Evolutionary conservation across 208 protist species (phyloP).

Genomic region (Histomonas meleagridis): DNA sequence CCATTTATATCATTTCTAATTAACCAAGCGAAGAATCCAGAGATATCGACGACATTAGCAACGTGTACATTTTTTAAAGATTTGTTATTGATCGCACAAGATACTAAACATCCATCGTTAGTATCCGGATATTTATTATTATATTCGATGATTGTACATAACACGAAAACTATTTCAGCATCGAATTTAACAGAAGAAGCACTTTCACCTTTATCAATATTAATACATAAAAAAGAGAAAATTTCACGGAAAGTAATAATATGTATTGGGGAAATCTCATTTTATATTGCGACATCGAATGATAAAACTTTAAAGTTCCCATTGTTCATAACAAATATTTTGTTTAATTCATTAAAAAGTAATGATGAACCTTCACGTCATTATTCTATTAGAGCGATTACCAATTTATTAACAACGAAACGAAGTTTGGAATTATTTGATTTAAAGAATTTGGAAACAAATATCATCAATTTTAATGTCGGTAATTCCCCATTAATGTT

Average conservation of each 20-base stretch:
- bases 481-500: neutral
- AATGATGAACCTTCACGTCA: neutral
- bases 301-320: no score
- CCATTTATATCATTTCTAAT: slow-evolving; percentile 33
- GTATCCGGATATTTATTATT: neutral
- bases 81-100: neutral
- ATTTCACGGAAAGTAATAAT: neutral
- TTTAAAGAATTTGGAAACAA: neutral
- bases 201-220: neutral
- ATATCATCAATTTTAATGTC: neutral
- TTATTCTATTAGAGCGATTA: neutral
- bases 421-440: neutral
- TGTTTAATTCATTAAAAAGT: neutral
- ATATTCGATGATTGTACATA: neutral
- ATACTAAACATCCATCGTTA: neutral
- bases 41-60: neutral
- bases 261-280: neutral
- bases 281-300: neutral
- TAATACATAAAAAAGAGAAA: neutral
- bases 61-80: neutral
- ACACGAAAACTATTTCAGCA: neutral
- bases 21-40: neutral
- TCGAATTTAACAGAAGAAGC: neutral
- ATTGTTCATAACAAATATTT: no score
- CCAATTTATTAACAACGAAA: neutral